phyloP scores from a whole-genome alignment of 495 filamentous ascomycete species.

The Delitschia confertaspora region DNA sequence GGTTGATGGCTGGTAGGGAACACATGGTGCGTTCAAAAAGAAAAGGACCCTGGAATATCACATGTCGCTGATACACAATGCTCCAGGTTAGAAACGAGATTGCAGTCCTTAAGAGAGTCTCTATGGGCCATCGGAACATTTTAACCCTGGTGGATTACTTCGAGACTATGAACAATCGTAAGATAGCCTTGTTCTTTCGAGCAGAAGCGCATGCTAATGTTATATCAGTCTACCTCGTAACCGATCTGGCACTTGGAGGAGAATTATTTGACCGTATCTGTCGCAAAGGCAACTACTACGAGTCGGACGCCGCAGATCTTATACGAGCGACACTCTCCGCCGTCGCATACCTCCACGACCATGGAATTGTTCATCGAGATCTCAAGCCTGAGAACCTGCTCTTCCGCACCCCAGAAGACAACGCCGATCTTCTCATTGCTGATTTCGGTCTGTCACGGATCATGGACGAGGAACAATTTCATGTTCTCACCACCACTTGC shows the following conservation, averaged over 20 bases:
- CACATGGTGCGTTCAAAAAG: constrained; percentile 65
- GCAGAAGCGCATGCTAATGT: background rate
- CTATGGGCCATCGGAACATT: constrained; percentile 97
- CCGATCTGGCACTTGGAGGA: constrained; percentile 90
- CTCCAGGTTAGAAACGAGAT: constrained; percentile 97
- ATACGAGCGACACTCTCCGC: constrained; percentile 91
- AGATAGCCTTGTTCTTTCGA: background rate
- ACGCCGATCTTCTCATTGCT: constrained; percentile 84
- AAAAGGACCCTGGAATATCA: background rate
- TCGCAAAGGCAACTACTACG: constrained; percentile 95
- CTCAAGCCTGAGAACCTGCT: constrained; percentile 69
- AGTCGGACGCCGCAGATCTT: constrained; percentile 90
- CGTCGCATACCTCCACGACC: constrained; percentile 97
- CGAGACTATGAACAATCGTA: constrained; percentile 97
- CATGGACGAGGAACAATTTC: constrained; percentile 99
- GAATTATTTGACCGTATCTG: constrained; percentile 98
- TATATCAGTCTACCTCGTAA: constrained; percentile 80
- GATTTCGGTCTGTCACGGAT: constrained; percentile 92
- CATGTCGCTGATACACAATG: background rate
- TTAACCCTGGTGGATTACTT: constrained; percentile 97
- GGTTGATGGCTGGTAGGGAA: constrained; percentile 92
- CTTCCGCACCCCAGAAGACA: constrained; percentile 73
- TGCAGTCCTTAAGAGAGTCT: constrained; percentile 88
- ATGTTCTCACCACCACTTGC: constrained; percentile 93
- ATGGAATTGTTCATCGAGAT: constrained; percentile 93